Percentiles rank a stretch among this genome's conserved stretches.
Conservation (phyloP, 169 alveolate genomes). For the Eimeria maxima region DNA sequence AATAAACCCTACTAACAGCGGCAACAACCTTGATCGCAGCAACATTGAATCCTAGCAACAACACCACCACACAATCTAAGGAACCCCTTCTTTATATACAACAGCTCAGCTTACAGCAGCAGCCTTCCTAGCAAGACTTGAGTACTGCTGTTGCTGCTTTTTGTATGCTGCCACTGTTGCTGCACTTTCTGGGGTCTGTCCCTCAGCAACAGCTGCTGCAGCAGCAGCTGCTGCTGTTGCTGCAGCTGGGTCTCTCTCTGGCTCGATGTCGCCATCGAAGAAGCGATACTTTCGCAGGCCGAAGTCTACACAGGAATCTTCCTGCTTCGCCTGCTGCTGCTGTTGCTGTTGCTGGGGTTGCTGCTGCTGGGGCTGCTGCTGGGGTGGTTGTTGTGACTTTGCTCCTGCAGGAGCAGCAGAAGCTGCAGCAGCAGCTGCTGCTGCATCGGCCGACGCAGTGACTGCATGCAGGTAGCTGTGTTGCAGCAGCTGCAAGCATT, state of each 20-base stretch:
- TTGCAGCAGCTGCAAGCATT: constrained; percentile 72
- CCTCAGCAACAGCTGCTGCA: constrained; percentile 65
- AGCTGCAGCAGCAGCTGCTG: constrained; percentile 67
- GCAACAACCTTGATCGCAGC: not conserved
- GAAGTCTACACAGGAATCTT: not conserved
- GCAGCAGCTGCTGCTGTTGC: constrained; percentile 56
- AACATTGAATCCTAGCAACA: not conserved
- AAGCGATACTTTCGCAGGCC: constrained; percentile 35
- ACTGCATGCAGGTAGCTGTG: constrained; percentile 67
- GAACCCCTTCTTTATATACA: not conserved
- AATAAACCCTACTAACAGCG: not conserved
- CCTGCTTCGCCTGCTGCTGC: constrained; percentile 27
- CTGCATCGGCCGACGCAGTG: constrained; percentile 25
- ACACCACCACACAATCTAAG: not conserved
- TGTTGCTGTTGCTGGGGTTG: constrained; percentile 34
- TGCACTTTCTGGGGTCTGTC: constrained; percentile 23
- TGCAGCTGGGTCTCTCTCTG: constrained; percentile 21
- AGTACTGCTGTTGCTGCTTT: constrained; percentile 48
- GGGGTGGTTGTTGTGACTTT: not conserved
- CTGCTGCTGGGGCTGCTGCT: constrained; percentile 18
- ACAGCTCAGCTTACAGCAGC: not conserved
- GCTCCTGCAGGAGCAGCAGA: constrained; percentile 65
- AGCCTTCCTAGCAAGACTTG: constrained; percentile 40
- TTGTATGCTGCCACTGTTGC: constrained; percentile 26
- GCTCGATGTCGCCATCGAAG: constrained; percentile 44